Evolutionary conservation across 2,329 filamentous ascomycete species (phyloP), one percentile per base, ranked within the genome.

Genomic region (Exophiala spinifera): DNA sequence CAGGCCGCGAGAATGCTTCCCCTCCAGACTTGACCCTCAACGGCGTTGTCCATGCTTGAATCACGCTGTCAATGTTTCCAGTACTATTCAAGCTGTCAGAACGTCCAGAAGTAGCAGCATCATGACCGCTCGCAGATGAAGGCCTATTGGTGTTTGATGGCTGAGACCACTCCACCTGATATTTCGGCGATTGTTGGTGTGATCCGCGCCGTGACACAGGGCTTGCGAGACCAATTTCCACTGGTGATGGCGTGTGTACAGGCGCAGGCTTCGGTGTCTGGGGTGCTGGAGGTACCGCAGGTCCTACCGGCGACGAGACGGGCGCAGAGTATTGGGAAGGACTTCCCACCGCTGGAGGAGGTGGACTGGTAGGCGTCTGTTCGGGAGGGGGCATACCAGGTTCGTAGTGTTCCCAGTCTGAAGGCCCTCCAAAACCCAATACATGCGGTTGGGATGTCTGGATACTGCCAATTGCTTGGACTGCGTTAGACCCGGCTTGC

Each of bases 391-490:
- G 51, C n/a, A 39, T 50, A 44, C 46, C 46, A 17, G 56, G 48
- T 19, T 55, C 53, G 28, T 57, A 68, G 60, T 76, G 70, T 56
- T 77, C 74, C 75, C 75, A 77, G 55, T 76, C 75, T 3, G 75
- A 77, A 3, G 74, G 75, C 1, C 69, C 68, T 3, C 73, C 73
- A 40, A 62, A 61, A 1, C 74, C 73, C 31, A 77, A 59, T 11
- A 70, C 71, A 39, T 74, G 46, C 40, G 60, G 46, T 14, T 63
- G 60, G 21, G 55, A 42, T 57, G 57, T 42, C 13, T 53, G 34
- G 13, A 61, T 48, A 11, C 57, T 39, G 36, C 50, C 44, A 19
- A 17, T 15, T 19, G 53, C 48, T 19, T 57, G 52, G 15, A 13
- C 52, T 15, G 51, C 43, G 40, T 40, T 28, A 20, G 61, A 20